These are phyloP conservation scores for Penicillium roqueforti DNA, from an alignment of 495 filamentous ascomycete species.

Conservation along the genomic window DNA sequence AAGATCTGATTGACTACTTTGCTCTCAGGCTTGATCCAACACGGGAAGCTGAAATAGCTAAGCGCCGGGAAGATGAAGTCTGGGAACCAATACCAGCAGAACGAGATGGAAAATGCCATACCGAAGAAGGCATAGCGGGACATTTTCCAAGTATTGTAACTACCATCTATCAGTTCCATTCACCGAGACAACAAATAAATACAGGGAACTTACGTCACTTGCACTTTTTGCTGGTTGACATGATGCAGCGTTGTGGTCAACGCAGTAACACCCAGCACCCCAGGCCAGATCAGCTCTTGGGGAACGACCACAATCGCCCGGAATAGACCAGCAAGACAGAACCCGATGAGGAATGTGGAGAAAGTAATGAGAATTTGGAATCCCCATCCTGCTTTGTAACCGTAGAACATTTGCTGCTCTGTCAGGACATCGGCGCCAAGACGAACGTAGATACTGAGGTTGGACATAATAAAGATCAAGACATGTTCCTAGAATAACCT, in stretches of 20 bases:
- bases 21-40: slow-evolving; percentile 77
- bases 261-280: slow-evolving; percentile 72
- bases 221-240: slow-evolving; percentile 20
- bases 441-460: slow-evolving; percentile 46
- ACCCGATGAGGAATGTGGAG: slow-evolving; percentile 49
- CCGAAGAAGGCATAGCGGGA: slow-evolving; percentile 78
- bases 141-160: slow-evolving; percentile 72
- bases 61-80: slow-evolving; percentile 74
- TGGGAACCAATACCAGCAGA: slow-evolving; percentile 74
- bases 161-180: slow-evolving; percentile 17
- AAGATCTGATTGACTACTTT: slow-evolving; percentile 77
- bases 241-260: slow-evolving; percentile 77
- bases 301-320: slow-evolving; percentile 76
- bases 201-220: slow-evolving; percentile 18
- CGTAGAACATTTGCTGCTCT: slow-evolving; percentile 59
- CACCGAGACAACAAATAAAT: slow-evolving; percentile 17
- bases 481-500: slow-evolving; percentile 53
- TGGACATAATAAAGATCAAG: slow-evolving; percentile 61
- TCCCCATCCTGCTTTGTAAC: slow-evolving; percentile 55
- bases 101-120: slow-evolving; percentile 52
- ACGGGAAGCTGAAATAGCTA: slow-evolving; percentile 79
- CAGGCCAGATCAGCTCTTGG: slow-evolving; percentile 81
- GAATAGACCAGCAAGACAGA: slow-evolving; percentile 50
- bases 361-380: slow-evolving; percentile 43
- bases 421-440: slow-evolving; percentile 61